Conservation (phyloP, 1,284 basidiomycete genomes). For the Boletus semigastroideus region DNA sequence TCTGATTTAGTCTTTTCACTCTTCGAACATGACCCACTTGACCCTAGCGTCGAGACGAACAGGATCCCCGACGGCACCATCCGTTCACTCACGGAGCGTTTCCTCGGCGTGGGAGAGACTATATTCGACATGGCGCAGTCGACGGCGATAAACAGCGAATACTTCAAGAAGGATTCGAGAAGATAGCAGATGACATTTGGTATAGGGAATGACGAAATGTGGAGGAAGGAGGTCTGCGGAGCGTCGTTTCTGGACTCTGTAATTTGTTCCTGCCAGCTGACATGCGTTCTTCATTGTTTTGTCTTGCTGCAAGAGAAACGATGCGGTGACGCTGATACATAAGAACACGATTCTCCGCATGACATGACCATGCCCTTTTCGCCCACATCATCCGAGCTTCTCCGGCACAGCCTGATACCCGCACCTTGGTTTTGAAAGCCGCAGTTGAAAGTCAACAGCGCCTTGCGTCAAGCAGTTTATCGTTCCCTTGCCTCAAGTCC, state of each 20-base stretch:
- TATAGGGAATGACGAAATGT: slow-evolving; percentile 2
- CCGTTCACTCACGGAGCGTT: slow-evolving; percentile 75
- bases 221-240: slow-evolving; percentile 8
- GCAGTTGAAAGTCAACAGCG: neutral
- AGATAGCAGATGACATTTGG: slow-evolving; percentile 22
- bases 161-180: slow-evolving; percentile 60
- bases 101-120: slow-evolving; percentile 85
- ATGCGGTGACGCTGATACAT: slow-evolving; percentile 23
- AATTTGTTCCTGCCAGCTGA: slow-evolving; percentile 27
- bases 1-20: slow-evolving; percentile 24
- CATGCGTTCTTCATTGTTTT: slow-evolving; percentile 28
- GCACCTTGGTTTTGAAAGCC: neutral
- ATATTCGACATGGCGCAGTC: slow-evolving; percentile 83
- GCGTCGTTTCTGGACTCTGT: slow-evolving; percentile 28
- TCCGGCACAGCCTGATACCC: neutral
- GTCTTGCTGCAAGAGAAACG: slow-evolving; percentile 18
- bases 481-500: neutral
- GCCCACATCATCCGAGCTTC: neutral
- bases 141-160: slow-evolving; percentile 77
- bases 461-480: neutral
- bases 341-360: slow-evolving; percentile 12
- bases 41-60: slow-evolving; percentile 62
- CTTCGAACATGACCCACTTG: slow-evolving; percentile 3
- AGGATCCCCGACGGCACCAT: slow-evolving; percentile 74
- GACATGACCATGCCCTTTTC: slow-evolving; percentile 6